Base-by-base conservation (phyloP, 2,329 filamentous ascomycete species). In the Trichoderma polysporum region DNA sequence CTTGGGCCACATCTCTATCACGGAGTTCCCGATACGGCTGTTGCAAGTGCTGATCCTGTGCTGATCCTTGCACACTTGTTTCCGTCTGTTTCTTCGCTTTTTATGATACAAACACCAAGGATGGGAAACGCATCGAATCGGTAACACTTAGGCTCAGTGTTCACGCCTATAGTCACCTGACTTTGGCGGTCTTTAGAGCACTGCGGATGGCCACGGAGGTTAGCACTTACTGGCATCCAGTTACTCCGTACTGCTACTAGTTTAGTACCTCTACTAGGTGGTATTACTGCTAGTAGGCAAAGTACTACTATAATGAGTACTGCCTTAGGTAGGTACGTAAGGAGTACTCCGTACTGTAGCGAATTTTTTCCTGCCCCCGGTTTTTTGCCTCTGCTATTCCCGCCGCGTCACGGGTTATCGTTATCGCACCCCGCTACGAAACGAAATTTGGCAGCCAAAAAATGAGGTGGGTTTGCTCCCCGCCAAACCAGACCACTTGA, bases 351-450 rank as follows among this genome's bases (percentile, higher is more conserved):
- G 25, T 49, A 35, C 17, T 19, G 22, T 22, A 39, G 25, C 50
- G 15, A 19, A 19, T 29, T 64, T 52, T 39, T 33, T 25, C 49
- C 47, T 27, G 19, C 49, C 39, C 50, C 50, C 50, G n/a, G 47
- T 56, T 54, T 33, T 52, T 29, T 60, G 41, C 58, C 57, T 29
- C 35, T 17, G 35, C 33, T 29, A 35, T 4, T 63, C 50, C n/a
- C n/a, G n/a, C n/a, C 49, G 33, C 25, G 17, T 53, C 56, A 70
- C 75, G 76, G 75, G 75, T 79, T 78, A 79, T 78, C 76, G 74
- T 78, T 79, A 78, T 79, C 76, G 76, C 77, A 75, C 71, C 73
- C 76, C 76, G 75, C 74, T 69, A 74, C 66, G n/a, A 45, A 19
- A 39, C n/a, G 70, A 68, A 69, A 62, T 69, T 69, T 68, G 68